Evolutionary conservation across 108 stramenopile genomes (phyloP).

Genomic region (Skeletonema grethae): DNA sequence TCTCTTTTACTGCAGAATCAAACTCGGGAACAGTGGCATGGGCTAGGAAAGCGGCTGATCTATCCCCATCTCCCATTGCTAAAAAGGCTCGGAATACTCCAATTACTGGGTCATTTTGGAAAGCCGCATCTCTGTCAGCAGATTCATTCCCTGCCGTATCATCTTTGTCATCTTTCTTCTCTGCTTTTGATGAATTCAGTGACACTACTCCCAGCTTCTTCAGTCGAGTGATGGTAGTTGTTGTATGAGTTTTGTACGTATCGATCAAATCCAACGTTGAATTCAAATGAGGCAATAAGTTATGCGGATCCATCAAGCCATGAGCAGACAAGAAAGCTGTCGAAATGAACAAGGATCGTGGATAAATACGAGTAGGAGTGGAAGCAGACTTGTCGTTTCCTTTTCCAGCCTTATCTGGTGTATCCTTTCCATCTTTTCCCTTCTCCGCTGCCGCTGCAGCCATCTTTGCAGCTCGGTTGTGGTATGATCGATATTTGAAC

Average conservation of each 20-base stretch:
- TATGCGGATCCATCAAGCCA: slow-evolving; percentile 54
- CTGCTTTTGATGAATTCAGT: slow-evolving; percentile 33
- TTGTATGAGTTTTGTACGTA: slow-evolving; percentile 35
- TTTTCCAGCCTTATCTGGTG: background rate
- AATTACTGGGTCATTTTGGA: slow-evolving; percentile 34
- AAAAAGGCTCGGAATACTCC: slow-evolving; percentile 34
- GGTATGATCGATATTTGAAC: slow-evolving; percentile 74
- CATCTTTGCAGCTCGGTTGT: slow-evolving; percentile 14
- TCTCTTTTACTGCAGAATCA: slow-evolving; percentile 1
- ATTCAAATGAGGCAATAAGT: slow-evolving; percentile 32
- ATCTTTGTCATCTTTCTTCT: slow-evolving; percentile 1
- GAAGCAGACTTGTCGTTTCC: background rate
- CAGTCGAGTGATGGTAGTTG: slow-evolving; percentile 25
- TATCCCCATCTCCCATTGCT: slow-evolving; percentile 32
- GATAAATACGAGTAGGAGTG: slow-evolving; percentile 17
- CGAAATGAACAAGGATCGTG: slow-evolving; percentile 38
- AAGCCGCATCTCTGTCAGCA: slow-evolving; percentile 3
- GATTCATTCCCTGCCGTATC: background rate
- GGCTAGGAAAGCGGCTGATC: slow-evolving; percentile 30
- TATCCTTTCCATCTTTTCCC: background rate
- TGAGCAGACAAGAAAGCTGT: slow-evolving; percentile 56
- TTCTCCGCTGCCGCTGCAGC: slow-evolving; percentile 1
- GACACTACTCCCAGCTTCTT: slow-evolving; percentile 50
- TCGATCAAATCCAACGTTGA: slow-evolving; percentile 16
- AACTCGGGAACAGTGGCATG: slow-evolving; percentile 26